These are phyloP conservation scores for Botrytis aclada DNA, from an alignment of 2,329 filamentous ascomycete species.

Conservation along the genomic window DNA sequence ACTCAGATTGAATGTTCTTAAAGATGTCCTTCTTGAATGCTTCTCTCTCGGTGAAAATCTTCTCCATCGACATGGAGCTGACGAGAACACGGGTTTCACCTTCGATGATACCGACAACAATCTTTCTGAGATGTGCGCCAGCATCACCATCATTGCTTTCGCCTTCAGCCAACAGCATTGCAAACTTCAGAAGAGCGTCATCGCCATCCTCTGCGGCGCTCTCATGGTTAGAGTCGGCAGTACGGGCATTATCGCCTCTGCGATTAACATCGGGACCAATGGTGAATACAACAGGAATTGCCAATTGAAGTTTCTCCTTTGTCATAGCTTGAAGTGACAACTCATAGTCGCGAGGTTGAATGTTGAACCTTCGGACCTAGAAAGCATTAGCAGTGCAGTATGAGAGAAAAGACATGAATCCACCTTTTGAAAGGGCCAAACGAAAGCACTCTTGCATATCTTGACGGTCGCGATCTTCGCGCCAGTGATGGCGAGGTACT, in stretches of 20 bases:
- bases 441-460: conserved; percentile 74
- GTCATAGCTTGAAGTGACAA: conserved; percentile 88
- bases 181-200: conserved; percentile 75
- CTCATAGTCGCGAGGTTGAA: conserved; percentile 76
- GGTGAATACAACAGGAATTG: conserved; percentile 80
- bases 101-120: conserved; percentile 87
- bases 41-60: conserved; percentile 65
- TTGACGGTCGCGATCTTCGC: conserved; percentile 69
- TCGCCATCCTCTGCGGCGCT: conserved; percentile 47
- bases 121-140: conserved; percentile 69
- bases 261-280: conserved; percentile 74
- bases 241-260: conserved; percentile 41
- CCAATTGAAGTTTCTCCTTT: conserved; percentile 80
- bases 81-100: conserved; percentile 82
- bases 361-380: conserved; percentile 42
- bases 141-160: conserved; percentile 42
- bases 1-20: conserved; percentile 55
- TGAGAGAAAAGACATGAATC: background rate
- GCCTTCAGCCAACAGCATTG: conserved; percentile 69
- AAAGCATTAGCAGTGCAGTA: conserved; percentile 20
- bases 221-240: background rate
- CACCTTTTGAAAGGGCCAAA: conserved; percentile 68
- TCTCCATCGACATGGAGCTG: conserved; percentile 65
- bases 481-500: conserved; percentile 86
- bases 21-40: conserved; percentile 75